Conservation (phyloP, 2,329 filamentous ascomycete species). For the Colletotrichum limetticola region DNA sequence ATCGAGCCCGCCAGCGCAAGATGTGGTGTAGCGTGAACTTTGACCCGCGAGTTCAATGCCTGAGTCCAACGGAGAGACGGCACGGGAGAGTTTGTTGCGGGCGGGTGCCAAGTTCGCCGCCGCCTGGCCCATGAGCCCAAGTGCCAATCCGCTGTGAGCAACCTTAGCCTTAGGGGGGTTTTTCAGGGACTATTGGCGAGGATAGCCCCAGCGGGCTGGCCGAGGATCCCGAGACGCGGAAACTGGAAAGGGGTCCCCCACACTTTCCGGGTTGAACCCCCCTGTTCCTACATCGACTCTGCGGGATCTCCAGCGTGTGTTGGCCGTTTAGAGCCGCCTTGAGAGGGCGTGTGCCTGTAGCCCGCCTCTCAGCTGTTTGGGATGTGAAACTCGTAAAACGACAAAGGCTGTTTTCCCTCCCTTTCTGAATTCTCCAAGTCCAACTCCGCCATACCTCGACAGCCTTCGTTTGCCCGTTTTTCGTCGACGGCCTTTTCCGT, state of each 20-base stretch:
- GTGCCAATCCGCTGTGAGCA: not conserved
- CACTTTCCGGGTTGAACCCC: slow-evolving; percentile 4
- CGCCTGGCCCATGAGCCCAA: not conserved
- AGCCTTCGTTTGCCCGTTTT: slow-evolving; percentile 5
- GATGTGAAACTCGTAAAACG: slow-evolving; percentile 35
- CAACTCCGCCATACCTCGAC: not conserved
- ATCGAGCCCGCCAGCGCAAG: not conserved
- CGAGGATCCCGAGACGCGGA: slow-evolving; percentile 16
- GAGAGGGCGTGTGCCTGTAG: slow-evolving; percentile 12
- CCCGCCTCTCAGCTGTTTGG: slow-evolving; percentile 33
- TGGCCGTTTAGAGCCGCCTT: slow-evolving; percentile 15
- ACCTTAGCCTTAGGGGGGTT: slow-evolving; percentile 16
- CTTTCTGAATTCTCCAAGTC: not conserved
- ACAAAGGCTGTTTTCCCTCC: slow-evolving; percentile 20
- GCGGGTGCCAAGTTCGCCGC: slow-evolving; percentile 18
- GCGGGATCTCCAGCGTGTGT: slow-evolving; percentile 13
- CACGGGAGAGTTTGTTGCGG: not conserved
- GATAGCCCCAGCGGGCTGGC: slow-evolving; percentile 18
- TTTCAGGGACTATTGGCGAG: slow-evolving; percentile 15
- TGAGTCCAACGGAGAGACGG: slow-evolving; percentile 3
- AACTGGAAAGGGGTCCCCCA: slow-evolving; percentile 20
- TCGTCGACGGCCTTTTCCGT: slow-evolving; percentile 14
- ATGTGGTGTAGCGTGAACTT: slow-evolving; percentile 12
- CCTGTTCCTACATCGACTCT: slow-evolving; percentile 17
- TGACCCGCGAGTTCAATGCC: not conserved